Evolutionary conservation across 306 rosid genomes (phyloP).

Genomic region (Cicer pinnatifidum): DNA sequence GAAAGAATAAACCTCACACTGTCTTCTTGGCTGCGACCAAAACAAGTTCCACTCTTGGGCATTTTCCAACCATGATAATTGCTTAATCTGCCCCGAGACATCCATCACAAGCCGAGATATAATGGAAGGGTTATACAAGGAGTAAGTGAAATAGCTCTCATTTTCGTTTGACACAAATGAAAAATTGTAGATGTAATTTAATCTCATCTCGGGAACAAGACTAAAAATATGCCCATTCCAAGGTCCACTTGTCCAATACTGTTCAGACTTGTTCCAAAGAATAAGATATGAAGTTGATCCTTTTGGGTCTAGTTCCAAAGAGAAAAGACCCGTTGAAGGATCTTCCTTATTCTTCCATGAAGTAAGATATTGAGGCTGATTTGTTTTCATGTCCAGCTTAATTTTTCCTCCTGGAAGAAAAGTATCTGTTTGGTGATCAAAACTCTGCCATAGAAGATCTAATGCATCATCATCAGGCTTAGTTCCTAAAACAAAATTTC

Average conservation of each 20-base stretch:
- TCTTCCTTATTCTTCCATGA: conserved; percentile 62
- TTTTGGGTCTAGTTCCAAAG: conserved; percentile 48
- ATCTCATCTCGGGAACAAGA: conserved; percentile 56
- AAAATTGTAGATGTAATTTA: conserved; percentile 52
- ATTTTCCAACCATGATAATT: conserved; percentile 38
- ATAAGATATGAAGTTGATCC: conserved; percentile 41
- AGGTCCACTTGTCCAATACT: conserved; percentile 52
- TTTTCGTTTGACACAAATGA: conserved; percentile 49
- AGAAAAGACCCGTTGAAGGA: conserved; percentile 57
- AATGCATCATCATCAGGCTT: conserved; percentile 27
- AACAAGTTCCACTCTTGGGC: conserved; percentile 50
- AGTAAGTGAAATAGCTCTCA: conserved; percentile 59
- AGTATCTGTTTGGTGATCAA: conserved; percentile 63
- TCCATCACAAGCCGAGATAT: conserved; percentile 43
- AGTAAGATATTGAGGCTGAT: conserved; percentile 51
- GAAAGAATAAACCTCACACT: conserved; percentile 51
- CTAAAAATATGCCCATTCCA: conserved; percentile 60
- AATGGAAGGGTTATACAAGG: conserved; percentile 9
- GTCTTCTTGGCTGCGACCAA: conserved; percentile 58
- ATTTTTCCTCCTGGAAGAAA: conserved; percentile 60
- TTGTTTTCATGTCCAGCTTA: conserved; percentile 50
- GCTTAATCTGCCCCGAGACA: conserved; percentile 51
- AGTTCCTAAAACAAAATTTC: conserved; percentile 54
- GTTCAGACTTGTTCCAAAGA: conserved; percentile 49
- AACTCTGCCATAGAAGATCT: conserved; percentile 59